These are phyloP conservation scores for Hyphodiscus hymeniophilus DNA, from an alignment of 495 filamentous ascomycete species.

Conservation along the genomic window DNA sequence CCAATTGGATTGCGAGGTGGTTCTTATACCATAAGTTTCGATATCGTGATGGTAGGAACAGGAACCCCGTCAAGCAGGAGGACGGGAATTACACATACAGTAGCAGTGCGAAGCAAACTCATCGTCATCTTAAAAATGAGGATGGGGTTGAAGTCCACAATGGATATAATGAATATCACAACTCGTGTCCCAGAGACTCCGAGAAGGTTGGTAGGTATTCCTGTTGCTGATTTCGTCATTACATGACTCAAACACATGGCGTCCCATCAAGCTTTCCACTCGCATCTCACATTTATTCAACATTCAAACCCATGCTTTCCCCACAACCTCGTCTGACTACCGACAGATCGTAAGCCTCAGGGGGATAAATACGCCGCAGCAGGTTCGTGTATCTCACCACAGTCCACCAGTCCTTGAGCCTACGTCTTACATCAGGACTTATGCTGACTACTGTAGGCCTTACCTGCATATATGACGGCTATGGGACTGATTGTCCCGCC, in stretches of 20 bases:
- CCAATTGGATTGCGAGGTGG: conserved; percentile 52
- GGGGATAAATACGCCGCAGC: background rate
- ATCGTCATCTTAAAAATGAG: background rate
- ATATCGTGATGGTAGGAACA: conserved; percentile 46
- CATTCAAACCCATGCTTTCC: too few relatives aligned
- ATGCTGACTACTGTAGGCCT: background rate
- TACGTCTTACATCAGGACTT: background rate
- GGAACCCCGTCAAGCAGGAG: conserved; percentile 4
- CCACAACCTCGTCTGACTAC: background rate
- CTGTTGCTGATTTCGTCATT: background rate
- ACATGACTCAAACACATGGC: background rate
- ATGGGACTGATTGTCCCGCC: too few relatives aligned
- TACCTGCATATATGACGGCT: background rate
- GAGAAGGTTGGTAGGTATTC: background rate
- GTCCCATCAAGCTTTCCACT: too few relatives aligned
- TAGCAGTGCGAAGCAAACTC: background rate
- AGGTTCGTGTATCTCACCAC: background rate
- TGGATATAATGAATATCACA: background rate
- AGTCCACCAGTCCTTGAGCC: background rate
- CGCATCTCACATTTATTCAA: too few relatives aligned
- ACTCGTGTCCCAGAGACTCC: background rate
- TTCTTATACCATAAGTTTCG: conserved; percentile 52
- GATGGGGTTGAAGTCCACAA: background rate
- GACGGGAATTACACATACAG: background rate
- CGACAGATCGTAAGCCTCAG: background rate